Conservation (phyloP, 106 monocot species). For the Phalaenopsis aphrodite region DNA sequence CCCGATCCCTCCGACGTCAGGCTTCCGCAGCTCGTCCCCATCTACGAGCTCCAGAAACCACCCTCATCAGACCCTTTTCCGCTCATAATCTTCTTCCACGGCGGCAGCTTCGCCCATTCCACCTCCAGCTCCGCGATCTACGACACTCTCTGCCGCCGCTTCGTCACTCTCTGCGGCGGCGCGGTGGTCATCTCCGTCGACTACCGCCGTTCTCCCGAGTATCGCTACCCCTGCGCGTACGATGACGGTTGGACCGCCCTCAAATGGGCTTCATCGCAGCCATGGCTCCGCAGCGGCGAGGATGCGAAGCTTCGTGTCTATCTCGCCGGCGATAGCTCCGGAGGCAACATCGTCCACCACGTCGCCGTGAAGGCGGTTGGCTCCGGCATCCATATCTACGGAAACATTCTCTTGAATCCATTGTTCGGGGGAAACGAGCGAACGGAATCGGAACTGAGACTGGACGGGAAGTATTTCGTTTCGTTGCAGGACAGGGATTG, state of each 20-base stretch:
- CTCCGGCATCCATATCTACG: conserved; percentile 38
- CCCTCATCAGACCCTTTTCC: conserved; percentile 50
- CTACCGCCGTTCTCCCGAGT: conserved; percentile 75
- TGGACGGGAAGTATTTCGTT: conserved; percentile 88
- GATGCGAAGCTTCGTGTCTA: conserved; percentile 34
- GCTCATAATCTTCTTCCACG: conserved; percentile 84
- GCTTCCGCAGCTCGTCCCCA: conserved; percentile 4
- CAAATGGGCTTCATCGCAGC: conserved; percentile 54
- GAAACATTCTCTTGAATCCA: conserved; percentile 78
- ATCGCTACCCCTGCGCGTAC: conserved; percentile 70
- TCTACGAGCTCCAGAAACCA: conserved; percentile 16
- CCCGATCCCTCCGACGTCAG: not conserved
- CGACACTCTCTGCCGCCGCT: conserved; percentile 69
- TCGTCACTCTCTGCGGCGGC: conserved; percentile 49
- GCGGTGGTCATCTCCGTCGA: conserved; percentile 77
- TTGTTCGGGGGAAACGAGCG: conserved; percentile 69
- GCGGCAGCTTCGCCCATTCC: conserved; percentile 89
- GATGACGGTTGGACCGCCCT: conserved; percentile 80
- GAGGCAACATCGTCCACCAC: conserved; percentile 89
- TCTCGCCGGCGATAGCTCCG: conserved; percentile 80
- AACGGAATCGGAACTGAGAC: conserved; percentile 51
- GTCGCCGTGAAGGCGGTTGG: conserved; percentile 51
- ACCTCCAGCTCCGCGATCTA: conserved; percentile 74
- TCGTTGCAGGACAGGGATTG: conserved; percentile 79
- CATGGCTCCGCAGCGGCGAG: conserved; percentile 48